Percentiles rank a stretch among this genome's conserved stretches.
Conservation (phyloP, 768 basidiomycete species). For the Xanthoconium purpureum region DNA sequence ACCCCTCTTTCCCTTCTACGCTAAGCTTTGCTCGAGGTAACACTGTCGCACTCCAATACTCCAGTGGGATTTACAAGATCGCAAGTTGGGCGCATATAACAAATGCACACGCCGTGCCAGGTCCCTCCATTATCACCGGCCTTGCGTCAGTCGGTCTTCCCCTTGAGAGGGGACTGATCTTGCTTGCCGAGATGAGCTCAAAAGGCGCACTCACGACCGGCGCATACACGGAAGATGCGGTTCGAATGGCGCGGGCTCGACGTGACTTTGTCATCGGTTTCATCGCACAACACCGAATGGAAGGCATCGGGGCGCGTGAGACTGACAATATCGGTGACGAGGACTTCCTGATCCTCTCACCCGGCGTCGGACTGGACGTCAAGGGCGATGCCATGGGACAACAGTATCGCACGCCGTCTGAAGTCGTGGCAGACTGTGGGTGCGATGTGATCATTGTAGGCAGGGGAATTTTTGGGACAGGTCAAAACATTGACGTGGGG, state of each 20-base stretch:
- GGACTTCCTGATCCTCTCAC: constrained; percentile 89
- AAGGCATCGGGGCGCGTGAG: constrained; percentile 46
- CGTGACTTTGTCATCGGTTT: constrained; percentile 94
- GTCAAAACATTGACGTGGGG: constrained; percentile 36
- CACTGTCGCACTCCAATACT: constrained; percentile 94
- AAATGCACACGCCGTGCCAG: constrained; percentile 94
- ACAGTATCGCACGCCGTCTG: constrained; percentile 86
- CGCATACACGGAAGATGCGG: constrained; percentile 76
- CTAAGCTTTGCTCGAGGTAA: constrained; percentile 61
- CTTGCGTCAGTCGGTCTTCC: constrained; percentile 84
- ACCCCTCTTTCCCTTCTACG: neutral
- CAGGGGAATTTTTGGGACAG: constrained; percentile 82
- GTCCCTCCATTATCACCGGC: constrained; percentile 92
- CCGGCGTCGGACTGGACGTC: constrained; percentile 82
- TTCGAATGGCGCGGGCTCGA: constrained; percentile 81
- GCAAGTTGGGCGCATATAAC: constrained; percentile 96
- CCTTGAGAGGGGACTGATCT: constrained; percentile 75
- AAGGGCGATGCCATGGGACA: constrained; percentile 89
- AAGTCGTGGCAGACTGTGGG: constrained; percentile 77
- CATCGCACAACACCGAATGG: constrained; percentile 87
- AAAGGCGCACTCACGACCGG: constrained; percentile 82
- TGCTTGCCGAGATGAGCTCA: constrained; percentile 96
- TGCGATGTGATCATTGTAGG: constrained; percentile 98
- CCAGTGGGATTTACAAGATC: constrained; percentile 88
- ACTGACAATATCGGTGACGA: constrained; percentile 42